Percentiles rank a stretch among this genome's conserved stretches.
Evolutionary conservation across 768 basidiomycete species (phyloP).

Genomic region (Daedalea quercina): DNA sequence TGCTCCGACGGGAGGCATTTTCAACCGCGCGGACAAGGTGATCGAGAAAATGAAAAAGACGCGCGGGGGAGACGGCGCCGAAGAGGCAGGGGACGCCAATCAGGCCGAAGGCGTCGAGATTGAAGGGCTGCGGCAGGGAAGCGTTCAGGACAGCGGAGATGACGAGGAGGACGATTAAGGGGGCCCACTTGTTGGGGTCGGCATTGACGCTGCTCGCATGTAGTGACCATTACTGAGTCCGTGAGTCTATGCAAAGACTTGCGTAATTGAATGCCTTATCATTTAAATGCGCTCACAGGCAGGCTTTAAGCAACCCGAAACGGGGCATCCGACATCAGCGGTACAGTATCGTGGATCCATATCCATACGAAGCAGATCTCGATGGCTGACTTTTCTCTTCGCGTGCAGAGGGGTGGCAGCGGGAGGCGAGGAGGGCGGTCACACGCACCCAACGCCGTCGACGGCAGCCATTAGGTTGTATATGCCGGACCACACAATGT

Average conservation of each 20-base stretch:
- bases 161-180: slow-evolving; percentile 22
- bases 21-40: slow-evolving; percentile 92
- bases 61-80: slow-evolving; percentile 41
- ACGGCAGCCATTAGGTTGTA: too few species aligned
- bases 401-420: too few species aligned
- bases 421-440: too few species aligned
- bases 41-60: slow-evolving; percentile 79
- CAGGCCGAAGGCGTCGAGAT: slow-evolving; percentile 29
- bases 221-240: neutral
- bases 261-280: neutral
- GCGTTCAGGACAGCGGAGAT: slow-evolving; percentile 21
- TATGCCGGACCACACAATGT: too few species aligned
- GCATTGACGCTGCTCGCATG: neutral
- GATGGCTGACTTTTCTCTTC: too few species aligned
- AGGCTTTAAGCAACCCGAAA: neutral
- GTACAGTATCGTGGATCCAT: neutral
- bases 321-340: neutral
- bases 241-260: neutral
- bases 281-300: neutral
- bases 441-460: too few species aligned
- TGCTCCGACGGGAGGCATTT: slow-evolving; percentile 89
- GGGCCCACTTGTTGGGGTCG: neutral
- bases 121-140: slow-evolving; percentile 41
- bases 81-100: slow-evolving; percentile 10
- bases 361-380: too few species aligned